Percentiles rank a stretch among this genome's conserved stretches.
Conservation (phyloP, 345 rosid species). For the Erysimum cheiranthoides region DNA sequence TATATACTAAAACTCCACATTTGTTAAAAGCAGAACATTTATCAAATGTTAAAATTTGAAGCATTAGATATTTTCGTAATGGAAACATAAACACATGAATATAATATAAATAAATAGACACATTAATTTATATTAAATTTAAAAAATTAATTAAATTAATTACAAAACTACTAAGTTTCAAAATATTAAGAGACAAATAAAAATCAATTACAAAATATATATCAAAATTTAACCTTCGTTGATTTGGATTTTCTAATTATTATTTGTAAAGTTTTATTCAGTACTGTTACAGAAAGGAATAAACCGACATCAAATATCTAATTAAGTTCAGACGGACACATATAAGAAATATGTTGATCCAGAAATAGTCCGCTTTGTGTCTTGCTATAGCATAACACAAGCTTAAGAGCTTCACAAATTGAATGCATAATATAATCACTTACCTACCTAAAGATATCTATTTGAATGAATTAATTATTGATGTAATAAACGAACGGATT, state of each 20-base stretch:
- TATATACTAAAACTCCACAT: too few species aligned
- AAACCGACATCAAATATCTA: too few species aligned
- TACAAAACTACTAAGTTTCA: not conserved
- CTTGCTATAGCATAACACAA: not conserved
- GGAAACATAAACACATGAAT: too few species aligned
- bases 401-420: constrained; percentile 3
- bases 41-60: too few species aligned
- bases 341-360: too few species aligned
- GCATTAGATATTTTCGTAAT: too few species aligned
- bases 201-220: not conserved
- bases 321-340: too few species aligned
- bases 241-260: not conserved
- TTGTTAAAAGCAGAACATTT: too few species aligned
- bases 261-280: not conserved
- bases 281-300: too few species aligned
- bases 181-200: not conserved
- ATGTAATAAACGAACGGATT: constrained; percentile 19
- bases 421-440: not conserved
- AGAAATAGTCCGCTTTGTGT: not conserved
- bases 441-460: not conserved
- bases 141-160: too few species aligned
- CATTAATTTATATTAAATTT: too few species aligned
- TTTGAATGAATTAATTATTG: not conserved
- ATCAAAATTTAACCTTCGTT: not conserved
- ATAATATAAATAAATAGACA: too few species aligned